Evolutionary conservation across 1,139 yeast species (phyloP), one percentile per base, ranked within the genome.

Genomic region (Pichia norvegensis): DNA sequence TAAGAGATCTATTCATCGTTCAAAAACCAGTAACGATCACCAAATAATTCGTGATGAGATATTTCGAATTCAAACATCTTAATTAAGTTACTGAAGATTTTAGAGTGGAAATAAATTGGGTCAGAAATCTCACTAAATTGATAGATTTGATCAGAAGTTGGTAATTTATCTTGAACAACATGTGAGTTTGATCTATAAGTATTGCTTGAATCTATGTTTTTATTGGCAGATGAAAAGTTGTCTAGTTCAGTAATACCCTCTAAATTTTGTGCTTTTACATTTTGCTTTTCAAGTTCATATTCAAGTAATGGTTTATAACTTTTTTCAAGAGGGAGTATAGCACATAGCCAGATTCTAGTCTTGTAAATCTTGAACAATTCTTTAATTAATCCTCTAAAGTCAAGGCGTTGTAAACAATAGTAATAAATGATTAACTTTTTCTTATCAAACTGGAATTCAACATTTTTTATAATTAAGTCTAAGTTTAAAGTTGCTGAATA

Each of bases 271-370:
- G 20, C 2, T 13, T 49, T 43, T 19, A 48, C 43, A 23, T 54
- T 50, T 29, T 52, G 52, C n/a, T 53, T 56, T 25, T 60, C 63
- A 37, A 54, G 33, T 42, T 62, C 64, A 47, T 63, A 56, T 19
- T 58, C 60, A 36, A 62, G 52, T 13, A 62, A 52, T 7, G 64
- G 61, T 41, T 55, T 53, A 43, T 52, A 57, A 19, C 59, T 54
- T 33, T 55, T 57, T 38, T 66, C 69, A 14, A 61, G 53, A 14
- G 69, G 68, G 36, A 73, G 67, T 21, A 90, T 88, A 0, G 97
- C 97, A 69, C 97, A 90, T 66, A 90, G 74, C 98, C 98, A 94
- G 57, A 92, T 92, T 62, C 98, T 77, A 0, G 98, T 92, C 67
- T 92, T 92, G 73, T 88, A 92, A 51, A 88, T 84, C 58, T 92